Conservation (phyloP, 148 eudicot genomes). For the Heliosperma pusillum region DNA sequence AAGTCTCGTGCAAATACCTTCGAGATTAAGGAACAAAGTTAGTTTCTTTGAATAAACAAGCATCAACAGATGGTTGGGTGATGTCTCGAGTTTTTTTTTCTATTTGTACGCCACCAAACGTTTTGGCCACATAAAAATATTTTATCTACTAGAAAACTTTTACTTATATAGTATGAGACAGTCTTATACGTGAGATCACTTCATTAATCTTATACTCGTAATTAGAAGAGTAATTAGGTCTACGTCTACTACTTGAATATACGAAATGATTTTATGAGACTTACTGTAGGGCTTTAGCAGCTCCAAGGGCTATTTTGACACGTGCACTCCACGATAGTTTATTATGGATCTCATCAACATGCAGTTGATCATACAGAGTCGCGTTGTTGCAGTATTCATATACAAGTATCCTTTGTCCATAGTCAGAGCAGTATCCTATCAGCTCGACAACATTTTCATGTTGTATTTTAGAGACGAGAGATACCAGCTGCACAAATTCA, state of each 20-base stretch:
- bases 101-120: too few relatives aligned
- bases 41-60: background rate
- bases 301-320: constrained; percentile 74
- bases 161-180: too few relatives aligned
- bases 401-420: constrained; percentile 66
- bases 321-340: constrained; percentile 85
- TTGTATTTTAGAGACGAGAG: constrained; percentile 53
- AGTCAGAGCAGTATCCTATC: constrained; percentile 79
- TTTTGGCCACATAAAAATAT: too few relatives aligned
- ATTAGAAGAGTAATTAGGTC: too few relatives aligned
- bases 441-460: constrained; percentile 73
- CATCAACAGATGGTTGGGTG: background rate
- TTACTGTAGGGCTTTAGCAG: constrained; percentile 93
- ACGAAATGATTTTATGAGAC: constrained; percentile 21
- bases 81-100: too few relatives aligned
- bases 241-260: too few relatives aligned
- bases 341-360: constrained; percentile 66
- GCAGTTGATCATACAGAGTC: constrained; percentile 72
- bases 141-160: too few relatives aligned
- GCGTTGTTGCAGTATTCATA: constrained; percentile 64
- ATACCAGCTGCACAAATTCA: constrained; percentile 71
- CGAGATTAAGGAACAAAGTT: constrained; percentile 17
- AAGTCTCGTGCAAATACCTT: constrained; percentile 87
- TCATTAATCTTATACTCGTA: too few relatives aligned
- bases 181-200: too few relatives aligned